Base-by-base conservation (phyloP, 345 rosid genomes). In the Euclidium syriacum region DNA sequence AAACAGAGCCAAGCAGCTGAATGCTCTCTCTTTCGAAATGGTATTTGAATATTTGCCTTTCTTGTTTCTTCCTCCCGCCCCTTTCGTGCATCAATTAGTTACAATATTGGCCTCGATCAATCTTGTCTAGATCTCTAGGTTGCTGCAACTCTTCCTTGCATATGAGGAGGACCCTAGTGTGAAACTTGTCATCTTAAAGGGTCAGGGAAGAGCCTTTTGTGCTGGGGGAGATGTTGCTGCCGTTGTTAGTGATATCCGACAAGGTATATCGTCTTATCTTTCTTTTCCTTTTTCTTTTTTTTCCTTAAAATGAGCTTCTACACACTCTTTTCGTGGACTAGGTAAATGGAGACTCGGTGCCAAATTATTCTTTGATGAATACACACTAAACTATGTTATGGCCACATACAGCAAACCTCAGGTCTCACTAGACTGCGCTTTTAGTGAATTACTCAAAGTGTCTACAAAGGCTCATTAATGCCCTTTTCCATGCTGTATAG, bases 221-320 rank as follows among this genome's bases (percentile, higher is more conserved):
- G 89, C 88, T 8, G 94, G 92, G 30, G 95, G 92, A 44, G 97
- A 90, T 79, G 95, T 85, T 48, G 82, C 85, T 26, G 75, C 82
- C 50, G 85, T 90, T 20, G 84, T 62, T 63, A 79, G 30, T 64
- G 78, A 74, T 57, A 75, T 83, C 15, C 34, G 29, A 23, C 33
- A 67, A 52, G 83, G 91, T 85, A 49, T 52, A 4, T 47, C 14
- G 15, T 33, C 14, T 15, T 6, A 20, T 62, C 9, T 16, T n/a
- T 35, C n/a, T 9, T 48, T 60, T 47, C 52, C 22, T 1, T 29
- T 58, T 25, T n/a, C n/a, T 38, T 38, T 16, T 32, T n/a, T 14
- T 47, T 26, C 49, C n/a, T n/a, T n/a, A n/a, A n/a, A n/a, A n/a
- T n/a, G n/a, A 15, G 15, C 44, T 12, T 35, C 14, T 36, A 23